phyloP scores from a whole-genome alignment of 225 moss, liverwort and hornwort species.

The Rhytidiadelphus loreus region DNA sequence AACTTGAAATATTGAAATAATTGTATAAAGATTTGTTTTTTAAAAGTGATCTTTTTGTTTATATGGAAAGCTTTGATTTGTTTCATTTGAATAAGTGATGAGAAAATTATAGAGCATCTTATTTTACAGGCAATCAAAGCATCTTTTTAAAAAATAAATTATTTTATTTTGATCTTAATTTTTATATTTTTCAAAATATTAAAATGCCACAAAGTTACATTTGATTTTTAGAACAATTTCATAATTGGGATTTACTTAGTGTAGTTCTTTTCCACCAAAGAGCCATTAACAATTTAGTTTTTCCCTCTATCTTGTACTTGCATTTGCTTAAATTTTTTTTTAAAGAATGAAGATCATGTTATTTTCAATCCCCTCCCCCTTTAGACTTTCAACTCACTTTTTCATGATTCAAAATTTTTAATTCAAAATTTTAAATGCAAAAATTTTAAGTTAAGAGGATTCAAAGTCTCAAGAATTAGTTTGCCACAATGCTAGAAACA shows the following conservation, averaged over 20 bases:
- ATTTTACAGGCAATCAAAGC: accelerated
- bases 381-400: background rate
- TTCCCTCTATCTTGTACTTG: too few species aligned
- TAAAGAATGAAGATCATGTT: background rate
- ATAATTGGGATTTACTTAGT: too few species aligned
- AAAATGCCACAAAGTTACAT: background rate
- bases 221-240: too few species aligned
- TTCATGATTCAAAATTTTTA: background rate
- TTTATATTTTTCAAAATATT: background rate
- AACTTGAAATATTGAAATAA: background rate
- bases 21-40: background rate
- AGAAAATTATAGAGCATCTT: background rate
- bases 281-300: too few species aligned
- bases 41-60: background rate
- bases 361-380: accelerated
- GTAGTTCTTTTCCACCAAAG: too few species aligned
- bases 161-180: background rate
- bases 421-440: background rate
- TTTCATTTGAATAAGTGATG: background rate
- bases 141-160: background rate
- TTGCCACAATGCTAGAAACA: accelerated
- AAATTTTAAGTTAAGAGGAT: background rate
- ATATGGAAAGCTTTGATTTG: accelerated
- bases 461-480: background rate
- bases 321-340: too few species aligned